phyloP scores from a whole-genome alignment of 139 green algal genomes.

The Micractinium conductrix region DNA sequence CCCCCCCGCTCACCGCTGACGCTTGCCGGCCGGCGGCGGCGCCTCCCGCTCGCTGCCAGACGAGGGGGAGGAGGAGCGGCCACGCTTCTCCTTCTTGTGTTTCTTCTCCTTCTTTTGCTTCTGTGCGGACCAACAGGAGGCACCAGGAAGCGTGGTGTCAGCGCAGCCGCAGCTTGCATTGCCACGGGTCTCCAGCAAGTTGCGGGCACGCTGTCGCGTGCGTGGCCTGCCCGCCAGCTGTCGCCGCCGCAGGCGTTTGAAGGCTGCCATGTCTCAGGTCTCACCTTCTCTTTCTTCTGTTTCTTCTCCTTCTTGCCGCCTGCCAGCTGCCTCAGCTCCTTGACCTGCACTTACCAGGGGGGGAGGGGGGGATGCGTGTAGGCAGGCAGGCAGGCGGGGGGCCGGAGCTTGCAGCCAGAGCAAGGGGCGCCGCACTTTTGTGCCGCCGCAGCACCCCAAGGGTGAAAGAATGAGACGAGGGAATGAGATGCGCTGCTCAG shows the following conservation, averaged over 20 bases:
- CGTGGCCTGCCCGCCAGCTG: no score
- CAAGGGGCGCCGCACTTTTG: not conserved
- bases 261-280: no score
- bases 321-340: conserved; percentile 49
- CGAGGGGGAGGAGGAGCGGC: not conserved
- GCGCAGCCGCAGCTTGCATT: no score
- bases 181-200: no score
- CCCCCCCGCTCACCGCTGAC: not conserved
- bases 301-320: conserved; percentile 52
- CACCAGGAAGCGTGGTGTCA: no score
- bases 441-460: no score
- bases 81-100: conserved; percentile 8
- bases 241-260: no score
- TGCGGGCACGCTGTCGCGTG: no score
- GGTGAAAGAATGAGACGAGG: no score
- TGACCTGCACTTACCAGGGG: conserved; percentile 44
- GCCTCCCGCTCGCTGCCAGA: conserved; percentile 3
- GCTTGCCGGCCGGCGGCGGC: conserved; percentile 4
- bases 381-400: not conserved
- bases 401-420: not conserved
- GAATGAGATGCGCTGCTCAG: not conserved
- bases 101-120: conserved; percentile 52
- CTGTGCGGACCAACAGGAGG: no score
- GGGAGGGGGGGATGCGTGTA: conserved; percentile 3
- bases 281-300: conserved; percentile 68